These are phyloP conservation scores for Euphrasia confusa DNA, from an alignment of 257 asterid species.

Conservation along the genomic window DNA sequence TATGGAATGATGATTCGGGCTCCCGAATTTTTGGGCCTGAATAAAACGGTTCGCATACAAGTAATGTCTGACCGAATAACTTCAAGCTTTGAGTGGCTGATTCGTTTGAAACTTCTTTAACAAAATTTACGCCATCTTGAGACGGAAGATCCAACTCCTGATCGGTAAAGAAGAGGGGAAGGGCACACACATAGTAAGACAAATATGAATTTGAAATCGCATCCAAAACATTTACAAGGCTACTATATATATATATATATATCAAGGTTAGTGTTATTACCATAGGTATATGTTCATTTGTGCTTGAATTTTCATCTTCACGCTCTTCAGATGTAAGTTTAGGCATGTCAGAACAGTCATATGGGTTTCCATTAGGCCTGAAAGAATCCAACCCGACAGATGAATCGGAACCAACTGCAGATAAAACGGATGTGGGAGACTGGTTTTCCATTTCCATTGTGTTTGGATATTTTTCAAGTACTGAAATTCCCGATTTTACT, in stretches of 20 bases:
- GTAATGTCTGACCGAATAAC: conserved; percentile 78
- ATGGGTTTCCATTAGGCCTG: conserved; percentile 35
- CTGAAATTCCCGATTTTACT: conserved; percentile 27
- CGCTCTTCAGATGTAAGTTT: conserved; percentile 36
- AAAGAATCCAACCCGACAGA: conserved; percentile 33
- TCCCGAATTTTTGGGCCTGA: conserved; percentile 28
- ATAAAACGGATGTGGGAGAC: conserved; percentile 76
- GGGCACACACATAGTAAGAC: conserved; percentile 11
- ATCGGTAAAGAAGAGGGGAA: background rate
- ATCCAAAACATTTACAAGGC: background rate
- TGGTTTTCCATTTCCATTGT: conserved; percentile 42
- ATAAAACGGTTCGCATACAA: conserved; percentile 35
- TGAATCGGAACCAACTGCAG: conserved; percentile 55
- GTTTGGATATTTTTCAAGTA: conserved; percentile 36
- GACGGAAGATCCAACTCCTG: conserved; percentile 54
- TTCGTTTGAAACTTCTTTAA: conserved; percentile 40
- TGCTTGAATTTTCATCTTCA: conserved; percentile 36
- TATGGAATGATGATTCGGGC: conserved; percentile 24
- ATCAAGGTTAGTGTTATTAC: conserved; percentile 30
- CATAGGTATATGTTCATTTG: conserved; percentile 40
- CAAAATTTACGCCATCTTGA: conserved; percentile 4
- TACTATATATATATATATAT: background rate
- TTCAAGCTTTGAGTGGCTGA: conserved; percentile 52
- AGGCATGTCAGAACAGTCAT: conserved; percentile 44
- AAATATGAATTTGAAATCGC: background rate